Evolutionary conservation across 2,329 filamentous ascomycete species (phyloP).

Genomic region (Curvularia hawaiiensis): DNA sequence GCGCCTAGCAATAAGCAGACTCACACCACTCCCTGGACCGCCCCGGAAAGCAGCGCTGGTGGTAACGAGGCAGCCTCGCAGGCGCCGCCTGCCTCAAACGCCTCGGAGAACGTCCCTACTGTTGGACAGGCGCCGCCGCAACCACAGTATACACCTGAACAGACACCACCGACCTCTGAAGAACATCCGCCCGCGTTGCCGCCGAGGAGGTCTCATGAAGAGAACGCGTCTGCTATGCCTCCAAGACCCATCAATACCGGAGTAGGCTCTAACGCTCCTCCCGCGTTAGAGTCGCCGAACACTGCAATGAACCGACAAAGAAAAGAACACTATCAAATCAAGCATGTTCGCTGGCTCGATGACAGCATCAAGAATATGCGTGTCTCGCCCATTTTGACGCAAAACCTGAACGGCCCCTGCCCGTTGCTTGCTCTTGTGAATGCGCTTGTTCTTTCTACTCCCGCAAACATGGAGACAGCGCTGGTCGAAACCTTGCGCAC

Average conservation of each 20-base stretch:
- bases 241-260: conserved; percentile 41
- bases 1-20: conserved; percentile 5
- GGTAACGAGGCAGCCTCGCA: conserved; percentile 19
- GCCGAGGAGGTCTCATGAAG: conserved; percentile 41
- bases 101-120: conserved; percentile 34
- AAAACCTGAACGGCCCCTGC: conserved; percentile 94
- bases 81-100: conserved; percentile 32
- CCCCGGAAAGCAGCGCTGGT: background rate
- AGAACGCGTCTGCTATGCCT: conserved; percentile 39
- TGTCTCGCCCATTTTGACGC: conserved; percentile 84
- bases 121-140: conserved; percentile 25
- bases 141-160: conserved; percentile 10
- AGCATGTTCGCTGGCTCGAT: conserved; percentile 87
- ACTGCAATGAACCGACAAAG: conserved; percentile 53
- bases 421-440: conserved; percentile 93
- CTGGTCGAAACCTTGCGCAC: conserved; percentile 78
- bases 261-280: conserved; percentile 18
- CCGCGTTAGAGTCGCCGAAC: conserved; percentile 47
- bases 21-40: background rate
- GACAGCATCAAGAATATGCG: conserved; percentile 64
- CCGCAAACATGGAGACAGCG: conserved; percentile 67
- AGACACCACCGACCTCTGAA: conserved; percentile 13
- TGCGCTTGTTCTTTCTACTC: conserved; percentile 82
- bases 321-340: conserved; percentile 88
- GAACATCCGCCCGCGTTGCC: conserved; percentile 41